Base-by-base conservation (phyloP, 139 green algal genomes). In the Chlamydomonas incerta region DNA sequence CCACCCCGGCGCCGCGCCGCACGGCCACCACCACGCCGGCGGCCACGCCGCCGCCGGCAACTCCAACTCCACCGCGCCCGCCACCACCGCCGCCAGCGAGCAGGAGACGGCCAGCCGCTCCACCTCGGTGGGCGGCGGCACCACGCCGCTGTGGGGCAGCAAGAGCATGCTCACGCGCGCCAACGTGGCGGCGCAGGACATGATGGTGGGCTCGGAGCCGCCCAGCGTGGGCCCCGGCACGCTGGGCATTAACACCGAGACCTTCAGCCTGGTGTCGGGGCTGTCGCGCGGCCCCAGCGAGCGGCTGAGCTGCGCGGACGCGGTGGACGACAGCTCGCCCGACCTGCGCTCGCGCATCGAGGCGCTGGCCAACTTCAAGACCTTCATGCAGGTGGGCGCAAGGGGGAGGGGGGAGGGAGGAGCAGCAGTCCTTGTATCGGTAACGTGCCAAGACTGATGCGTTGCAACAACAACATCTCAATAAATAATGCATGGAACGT, bases 301-400 rank as follows among this genome's bases (percentile, higher is more conserved):
- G 62, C 77, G 75, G 34, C 33, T 72, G 28, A 72, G 60, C 8
- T 2, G 0, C 14, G 14, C 34, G 3, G 47, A 47, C 1, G 13
- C 62, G 6, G 65, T 3, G 3, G 55, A 70, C 10, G 50, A 65
- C 29, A 29, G 6, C 31, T 29, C 69, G 5, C 37, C 23, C 28
- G 86, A 90, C 46, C 71, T 90, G 17, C 41, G 52, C n/a, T 57
- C 9, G 18, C 87, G 87, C 13, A 71, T 87, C 14, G 87, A 90
- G 62, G 71, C 81, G 33, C 74, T 90, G n/a, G 81, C 80, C 13
- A 68, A 83, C 73, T 87, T 87, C 74, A 87, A 83, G 81, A 74
- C 87, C 2, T 90, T 90, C 81, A 90, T 90, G 87, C 73, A 83
- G 83, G 83, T 84, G 24, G 1, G 70, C 28, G 41, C 6, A 5